These are phyloP conservation scores for Trichomonas vaginalis DNA, from an alignment of 208 protist species.

Conservation along the genomic window DNA sequence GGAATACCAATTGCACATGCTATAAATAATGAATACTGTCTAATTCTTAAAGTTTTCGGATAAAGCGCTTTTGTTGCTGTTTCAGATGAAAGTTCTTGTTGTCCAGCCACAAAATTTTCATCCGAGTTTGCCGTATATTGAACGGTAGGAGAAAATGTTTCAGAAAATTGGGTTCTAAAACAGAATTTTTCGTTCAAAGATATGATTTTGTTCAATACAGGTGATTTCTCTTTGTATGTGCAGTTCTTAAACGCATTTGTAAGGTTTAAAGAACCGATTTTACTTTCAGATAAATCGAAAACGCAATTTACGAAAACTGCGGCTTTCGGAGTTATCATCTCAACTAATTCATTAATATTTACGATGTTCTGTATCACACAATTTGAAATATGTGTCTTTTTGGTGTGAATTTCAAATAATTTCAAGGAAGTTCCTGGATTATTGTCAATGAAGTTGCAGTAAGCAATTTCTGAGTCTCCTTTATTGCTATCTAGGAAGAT, in stretches of 20 bases:
- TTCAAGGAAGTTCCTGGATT: not conserved
- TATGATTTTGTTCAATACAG: not conserved
- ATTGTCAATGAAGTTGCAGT: not conserved
- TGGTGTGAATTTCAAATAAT: not conserved
- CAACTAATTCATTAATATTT: not conserved
- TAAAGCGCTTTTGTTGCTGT: not conserved
- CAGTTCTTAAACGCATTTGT: not conserved
- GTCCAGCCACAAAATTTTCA: not conserved
- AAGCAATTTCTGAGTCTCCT: not conserved
- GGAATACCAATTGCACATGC: not conserved
- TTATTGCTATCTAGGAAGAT: not conserved
- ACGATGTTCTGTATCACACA: not conserved
- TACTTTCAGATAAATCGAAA: not conserved
- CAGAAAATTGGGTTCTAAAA: not conserved
- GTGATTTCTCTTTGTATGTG: not conserved
- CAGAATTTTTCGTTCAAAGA: not conserved
- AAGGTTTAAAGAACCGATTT: not conserved
- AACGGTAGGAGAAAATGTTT: not conserved
- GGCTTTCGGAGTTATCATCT: not conserved
- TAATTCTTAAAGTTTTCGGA: not conserved
- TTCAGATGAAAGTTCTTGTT: not conserved
- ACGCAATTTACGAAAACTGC: not conserved
- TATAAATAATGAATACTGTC: not conserved
- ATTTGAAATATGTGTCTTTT: not conserved
- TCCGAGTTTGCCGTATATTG: not conserved